phyloP scores from a whole-genome alignment of 495 filamentous ascomycete species.

The Penicillium riverlandense region DNA sequence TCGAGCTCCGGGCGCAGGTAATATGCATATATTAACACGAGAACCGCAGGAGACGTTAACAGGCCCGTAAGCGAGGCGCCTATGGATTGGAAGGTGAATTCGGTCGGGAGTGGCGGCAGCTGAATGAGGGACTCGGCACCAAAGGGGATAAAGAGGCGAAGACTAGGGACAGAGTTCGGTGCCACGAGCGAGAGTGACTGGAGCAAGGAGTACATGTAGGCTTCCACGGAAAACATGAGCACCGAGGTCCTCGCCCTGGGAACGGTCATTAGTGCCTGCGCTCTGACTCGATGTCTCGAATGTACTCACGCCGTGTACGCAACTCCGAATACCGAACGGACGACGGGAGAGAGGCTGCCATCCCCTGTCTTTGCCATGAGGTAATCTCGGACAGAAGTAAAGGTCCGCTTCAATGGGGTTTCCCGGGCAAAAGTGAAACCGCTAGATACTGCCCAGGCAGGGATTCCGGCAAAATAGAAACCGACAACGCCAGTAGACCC shows the following conservation, averaged over 20 bases:
- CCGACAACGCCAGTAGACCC: constrained; percentile 22
- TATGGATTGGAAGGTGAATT: constrained; percentile 24
- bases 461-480: constrained; percentile 40
- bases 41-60: constrained; percentile 25
- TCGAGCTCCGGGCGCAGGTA: constrained; percentile 35
- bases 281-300: background rate
- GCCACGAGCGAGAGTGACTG: constrained; percentile 39
- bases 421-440: constrained; percentile 34
- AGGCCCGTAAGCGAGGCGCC: constrained; percentile 16
- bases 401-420: constrained; percentile 30
- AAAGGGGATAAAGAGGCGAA: constrained; percentile 29
- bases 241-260: constrained; percentile 28
- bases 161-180: constrained; percentile 22
- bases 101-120: constrained; percentile 22
- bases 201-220: constrained; percentile 43
- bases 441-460: constrained; percentile 35
- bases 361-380: constrained; percentile 15
- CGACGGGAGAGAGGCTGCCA: constrained; percentile 15
- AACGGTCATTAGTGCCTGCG: constrained; percentile 8
- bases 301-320: constrained; percentile 27
- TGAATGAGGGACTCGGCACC: constrained; percentile 26
- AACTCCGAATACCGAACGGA: constrained; percentile 24
- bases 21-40: constrained; percentile 29
- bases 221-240: constrained; percentile 34
- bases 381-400: constrained; percentile 20